These are phyloP conservation scores for Dalbergia cultrata DNA, from an alignment of 306 rosid genomes.

Conservation along the genomic window DNA sequence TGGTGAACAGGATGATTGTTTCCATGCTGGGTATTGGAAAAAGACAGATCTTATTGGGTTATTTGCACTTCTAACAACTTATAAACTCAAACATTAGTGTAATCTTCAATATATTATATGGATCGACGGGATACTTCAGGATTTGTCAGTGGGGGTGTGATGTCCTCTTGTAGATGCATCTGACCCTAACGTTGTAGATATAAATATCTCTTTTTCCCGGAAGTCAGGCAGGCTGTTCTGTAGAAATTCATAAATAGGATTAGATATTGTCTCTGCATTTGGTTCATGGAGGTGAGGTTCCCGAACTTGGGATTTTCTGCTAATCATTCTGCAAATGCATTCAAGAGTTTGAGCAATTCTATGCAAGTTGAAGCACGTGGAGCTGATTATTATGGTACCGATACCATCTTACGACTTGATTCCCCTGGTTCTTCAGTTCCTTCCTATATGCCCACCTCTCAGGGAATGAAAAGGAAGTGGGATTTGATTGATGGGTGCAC, in stretches of 20 bases:
- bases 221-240: constrained; percentile 65
- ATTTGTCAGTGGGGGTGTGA: constrained; percentile 96
- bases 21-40: constrained; percentile 49
- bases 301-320: constrained; percentile 68
- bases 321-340: constrained; percentile 70
- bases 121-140: constrained; percentile 98
- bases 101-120: constrained; percentile 62
- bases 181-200: constrained; percentile 68
- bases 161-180: constrained; percentile 57
- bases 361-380: constrained; percentile 60
- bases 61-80: constrained; percentile 52
- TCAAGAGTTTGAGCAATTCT: constrained; percentile 66
- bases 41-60: constrained; percentile 51
- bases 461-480: constrained; percentile 89
- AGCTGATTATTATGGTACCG: constrained; percentile 57
- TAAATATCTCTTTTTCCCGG: constrained; percentile 49
- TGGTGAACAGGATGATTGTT: constrained; percentile 69
- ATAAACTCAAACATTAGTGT: constrained; percentile 50
- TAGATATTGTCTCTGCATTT: constrained; percentile 45
- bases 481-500: constrained; percentile 60
- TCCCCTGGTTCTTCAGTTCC: constrained; percentile 68
- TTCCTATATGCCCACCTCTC: constrained; percentile 52
- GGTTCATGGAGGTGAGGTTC: constrained; percentile 73
- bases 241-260: constrained; percentile 50
- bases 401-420: constrained; percentile 78